Conservation (phyloP, 129 eudicot species). For the Calendula officinalis region DNA sequence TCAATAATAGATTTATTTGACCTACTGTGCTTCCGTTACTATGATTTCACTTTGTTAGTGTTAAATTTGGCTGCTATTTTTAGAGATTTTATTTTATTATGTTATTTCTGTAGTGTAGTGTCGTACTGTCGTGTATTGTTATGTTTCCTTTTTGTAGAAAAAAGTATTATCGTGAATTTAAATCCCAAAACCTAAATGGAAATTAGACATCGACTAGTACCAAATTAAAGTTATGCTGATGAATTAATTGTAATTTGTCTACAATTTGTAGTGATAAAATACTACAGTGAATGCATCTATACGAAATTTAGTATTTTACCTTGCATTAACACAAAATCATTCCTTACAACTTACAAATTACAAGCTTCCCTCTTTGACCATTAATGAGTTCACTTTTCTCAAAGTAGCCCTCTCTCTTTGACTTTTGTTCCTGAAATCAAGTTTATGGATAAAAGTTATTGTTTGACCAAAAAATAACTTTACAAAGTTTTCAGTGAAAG, state of each 20-base stretch:
- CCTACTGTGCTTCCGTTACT: background rate
- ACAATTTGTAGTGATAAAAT: too few relatives aligned
- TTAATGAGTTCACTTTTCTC: conserved; percentile 13
- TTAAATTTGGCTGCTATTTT: background rate
- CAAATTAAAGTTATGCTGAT: too few relatives aligned
- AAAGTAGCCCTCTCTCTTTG: conserved; percentile 22
- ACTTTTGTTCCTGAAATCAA: conserved; percentile 11
- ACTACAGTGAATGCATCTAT: background rate
- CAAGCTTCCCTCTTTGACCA: conserved; percentile 14
- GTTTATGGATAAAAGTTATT: conserved; percentile 6
- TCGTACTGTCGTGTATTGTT: background rate
- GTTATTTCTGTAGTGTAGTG: background rate
- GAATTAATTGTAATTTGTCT: conserved; percentile 10
- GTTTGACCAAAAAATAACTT: conserved; percentile 4
- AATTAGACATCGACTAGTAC: too few relatives aligned
- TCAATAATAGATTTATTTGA: conserved; percentile 18
- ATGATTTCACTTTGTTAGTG: conserved; percentile 11
- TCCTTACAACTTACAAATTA: too few relatives aligned
- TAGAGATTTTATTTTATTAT: conserved; percentile 1
- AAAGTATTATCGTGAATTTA: background rate
- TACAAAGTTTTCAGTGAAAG: conserved; percentile 2
- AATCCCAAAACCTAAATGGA: background rate
- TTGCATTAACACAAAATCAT: background rate
- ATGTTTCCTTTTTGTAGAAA: background rate
- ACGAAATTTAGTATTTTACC: background rate